These are phyloP conservation scores for Terana coerulea DNA, from an alignment of 768 basidiomycete genomes.

Conservation along the genomic window DNA sequence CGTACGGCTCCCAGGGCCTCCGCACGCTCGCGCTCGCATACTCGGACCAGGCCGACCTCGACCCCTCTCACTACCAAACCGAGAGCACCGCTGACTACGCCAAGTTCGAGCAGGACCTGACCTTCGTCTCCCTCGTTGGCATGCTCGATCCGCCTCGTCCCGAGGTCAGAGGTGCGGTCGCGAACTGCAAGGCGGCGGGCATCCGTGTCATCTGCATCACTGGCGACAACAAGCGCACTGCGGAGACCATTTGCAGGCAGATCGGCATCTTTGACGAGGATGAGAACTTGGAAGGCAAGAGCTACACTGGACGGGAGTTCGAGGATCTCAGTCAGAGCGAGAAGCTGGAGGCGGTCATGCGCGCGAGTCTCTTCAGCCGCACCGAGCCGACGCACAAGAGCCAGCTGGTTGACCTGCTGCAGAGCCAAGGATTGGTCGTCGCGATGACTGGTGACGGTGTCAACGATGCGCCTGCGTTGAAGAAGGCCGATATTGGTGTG, in stretches of 20 bases:
- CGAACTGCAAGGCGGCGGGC: slow-evolving; percentile 87
- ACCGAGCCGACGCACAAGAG: slow-evolving; percentile 96
- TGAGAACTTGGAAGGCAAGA: slow-evolving; percentile 92
- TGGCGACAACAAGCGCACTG: slow-evolving; percentile 96
- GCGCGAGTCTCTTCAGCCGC: slow-evolving; percentile 86
- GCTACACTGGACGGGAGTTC: slow-evolving; percentile 90
- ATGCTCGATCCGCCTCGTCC: slow-evolving; percentile 99
- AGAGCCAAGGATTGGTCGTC: slow-evolving; percentile 87
- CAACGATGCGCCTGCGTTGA: slow-evolving; percentile 95
- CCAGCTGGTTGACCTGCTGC: slow-evolving; percentile 90
- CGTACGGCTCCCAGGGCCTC: slow-evolving; percentile 79
- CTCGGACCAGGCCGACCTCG: slow-evolving; percentile 69
- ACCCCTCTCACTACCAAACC: slow-evolving; percentile 78
- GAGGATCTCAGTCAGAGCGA: slow-evolving; percentile 77
- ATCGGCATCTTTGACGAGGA: slow-evolving; percentile 88
- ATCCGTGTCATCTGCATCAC: slow-evolving; percentile 97
- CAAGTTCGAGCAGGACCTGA: slow-evolving; percentile 87
- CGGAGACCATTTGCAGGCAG: slow-evolving; percentile 94
- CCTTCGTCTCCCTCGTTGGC: slow-evolving; percentile 92
- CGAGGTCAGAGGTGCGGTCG: slow-evolving; percentile 83
- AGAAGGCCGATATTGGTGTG: slow-evolving; percentile 96
- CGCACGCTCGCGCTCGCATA: slow-evolving; percentile 92
- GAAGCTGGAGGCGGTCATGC: slow-evolving; percentile 82
- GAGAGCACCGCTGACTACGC: slow-evolving; percentile 78
- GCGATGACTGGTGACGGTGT: slow-evolving; percentile 99